Conservation (phyloP, 1,284 basidiomycete genomes). For the Leccinum holopus region DNA sequence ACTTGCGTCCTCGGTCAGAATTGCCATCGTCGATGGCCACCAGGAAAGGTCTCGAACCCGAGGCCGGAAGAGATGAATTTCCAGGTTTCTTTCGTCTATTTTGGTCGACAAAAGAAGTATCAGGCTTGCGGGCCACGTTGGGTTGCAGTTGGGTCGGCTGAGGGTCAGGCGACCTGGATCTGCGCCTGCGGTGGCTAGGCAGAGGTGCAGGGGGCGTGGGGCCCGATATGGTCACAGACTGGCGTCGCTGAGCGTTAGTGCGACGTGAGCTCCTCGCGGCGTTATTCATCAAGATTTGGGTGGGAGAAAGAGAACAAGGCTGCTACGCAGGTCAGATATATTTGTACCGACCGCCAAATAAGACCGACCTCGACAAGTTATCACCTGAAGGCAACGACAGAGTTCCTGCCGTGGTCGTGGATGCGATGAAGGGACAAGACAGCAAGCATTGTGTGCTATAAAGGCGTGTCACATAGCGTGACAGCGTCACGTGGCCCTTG, state of each 20-base stretch:
- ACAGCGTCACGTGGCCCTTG: conserved; percentile 14
- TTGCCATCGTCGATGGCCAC: conserved; percentile 28
- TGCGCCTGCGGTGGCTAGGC: conserved; percentile 23
- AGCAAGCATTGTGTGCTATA: conserved; percentile 12
- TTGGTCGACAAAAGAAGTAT: conserved; percentile 20
- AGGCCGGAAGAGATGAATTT: conserved; percentile 16
- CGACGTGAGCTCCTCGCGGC: conserved; percentile 27
- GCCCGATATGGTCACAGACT: conserved; percentile 20
- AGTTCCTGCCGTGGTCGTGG: conserved; percentile 11
- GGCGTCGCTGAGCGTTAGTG: conserved; percentile 25
- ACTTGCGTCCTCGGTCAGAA: conserved; percentile 34
- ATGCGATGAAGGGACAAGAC: conserved; percentile 13
- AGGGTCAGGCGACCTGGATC: conserved; percentile 32
- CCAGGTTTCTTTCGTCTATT: conserved; percentile 33
- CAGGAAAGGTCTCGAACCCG: conserved; percentile 26
- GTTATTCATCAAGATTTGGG: conserved; percentile 20
- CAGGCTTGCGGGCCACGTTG: conserved; percentile 17
- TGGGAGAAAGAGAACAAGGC: neutral
- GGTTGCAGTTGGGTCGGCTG: conserved; percentile 11
- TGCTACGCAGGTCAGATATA: conserved; percentile 4
- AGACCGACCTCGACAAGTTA: conserved; percentile 10
- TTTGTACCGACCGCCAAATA: neutral
- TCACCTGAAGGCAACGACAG: neutral
- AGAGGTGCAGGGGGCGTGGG: conserved; percentile 13
- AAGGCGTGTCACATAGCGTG: conserved; percentile 18